phyloP scores from a whole-genome alignment of 768 basidiomycete genomes.

The Boletus sp. region DNA sequence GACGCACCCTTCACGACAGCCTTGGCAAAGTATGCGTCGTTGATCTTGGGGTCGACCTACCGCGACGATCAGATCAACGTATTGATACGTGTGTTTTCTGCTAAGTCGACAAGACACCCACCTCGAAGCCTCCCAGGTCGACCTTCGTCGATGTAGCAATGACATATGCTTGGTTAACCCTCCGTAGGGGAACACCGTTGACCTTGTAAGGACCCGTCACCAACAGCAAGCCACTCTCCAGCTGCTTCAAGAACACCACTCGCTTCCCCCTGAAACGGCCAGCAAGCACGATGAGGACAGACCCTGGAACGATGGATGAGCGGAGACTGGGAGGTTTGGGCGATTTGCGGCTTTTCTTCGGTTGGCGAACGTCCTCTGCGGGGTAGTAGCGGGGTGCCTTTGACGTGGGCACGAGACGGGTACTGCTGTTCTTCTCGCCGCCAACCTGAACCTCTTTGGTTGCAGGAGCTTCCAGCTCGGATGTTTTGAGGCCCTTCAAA shows the following conservation, averaged over 20 bases:
- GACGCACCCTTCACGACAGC: conserved; percentile 60
- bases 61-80: conserved; percentile 4
- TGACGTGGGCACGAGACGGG: conserved; percentile 79
- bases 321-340: conserved; percentile 78
- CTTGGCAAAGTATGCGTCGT: conserved; percentile 94
- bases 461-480: conserved; percentile 58
- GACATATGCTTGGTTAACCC: conserved; percentile 98
- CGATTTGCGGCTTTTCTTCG: conserved; percentile 90
- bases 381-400: conserved; percentile 93
- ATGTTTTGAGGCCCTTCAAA: conserved; percentile 82
- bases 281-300: conserved; percentile 93
- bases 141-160: conserved; percentile 97
- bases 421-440: conserved; percentile 88
- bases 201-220: conserved; percentile 98
- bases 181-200: conserved; percentile 96
- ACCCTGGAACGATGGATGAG: conserved; percentile 86
- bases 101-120: conserved; percentile 37
- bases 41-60: conserved; percentile 86
- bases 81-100: background rate
- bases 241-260: conserved; percentile 96
- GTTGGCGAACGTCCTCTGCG: conserved; percentile 87
- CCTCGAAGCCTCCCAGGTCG: conserved; percentile 73
- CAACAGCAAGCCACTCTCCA: conserved; percentile 87
- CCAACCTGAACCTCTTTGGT: conserved; percentile 80
- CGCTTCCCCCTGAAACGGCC: conserved; percentile 98